Percentiles rank a stretch among this genome's conserved stretches.
These are phyloP conservation scores for Nemania abortiva DNA, from an alignment of 2,329 filamentous ascomycete species.

Conservation along the genomic window DNA sequence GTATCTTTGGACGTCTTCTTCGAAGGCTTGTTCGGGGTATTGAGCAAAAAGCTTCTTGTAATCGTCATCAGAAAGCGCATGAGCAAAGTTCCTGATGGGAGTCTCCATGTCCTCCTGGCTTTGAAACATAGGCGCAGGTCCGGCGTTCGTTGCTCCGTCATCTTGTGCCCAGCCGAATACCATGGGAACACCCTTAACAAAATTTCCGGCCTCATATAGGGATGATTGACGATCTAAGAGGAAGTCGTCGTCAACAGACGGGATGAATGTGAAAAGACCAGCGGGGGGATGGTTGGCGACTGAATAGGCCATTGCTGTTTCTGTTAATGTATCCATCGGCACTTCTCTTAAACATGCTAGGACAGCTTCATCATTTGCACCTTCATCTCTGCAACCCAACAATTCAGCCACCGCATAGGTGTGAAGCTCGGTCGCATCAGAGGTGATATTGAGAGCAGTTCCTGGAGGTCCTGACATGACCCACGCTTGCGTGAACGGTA, in stretches of 20 bases:
- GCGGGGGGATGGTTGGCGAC: conserved; percentile 46
- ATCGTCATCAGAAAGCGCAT: conserved; percentile 45
- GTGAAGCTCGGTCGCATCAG: conserved; percentile 48
- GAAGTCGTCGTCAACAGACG: conserved; percentile 48
- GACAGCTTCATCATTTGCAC: conserved; percentile 31
- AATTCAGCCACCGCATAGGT: conserved; percentile 44
- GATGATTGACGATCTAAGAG: conserved; percentile 45
- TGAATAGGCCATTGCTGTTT: conserved; percentile 47
- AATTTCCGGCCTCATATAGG: conserved; percentile 43
- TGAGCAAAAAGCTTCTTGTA: conserved; percentile 45
- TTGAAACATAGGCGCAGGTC: conserved; percentile 40
- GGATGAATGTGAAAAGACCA: conserved; percentile 50
- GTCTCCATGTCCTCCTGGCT: conserved; percentile 46
- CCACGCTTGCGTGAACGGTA: conserved; percentile 52
- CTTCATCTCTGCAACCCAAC: conserved; percentile 36
- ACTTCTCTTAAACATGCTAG: conserved; percentile 45
- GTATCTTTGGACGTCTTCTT: conserved; percentile 40
- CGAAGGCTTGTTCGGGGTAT: conserved; percentile 47
- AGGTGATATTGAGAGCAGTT: conserved; percentile 50
- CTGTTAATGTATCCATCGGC: conserved; percentile 44
- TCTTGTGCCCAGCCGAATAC: conserved; percentile 49
- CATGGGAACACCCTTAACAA: conserved; percentile 44
- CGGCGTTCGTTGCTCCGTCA: conserved; percentile 47
- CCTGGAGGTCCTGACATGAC: conserved; percentile 53
- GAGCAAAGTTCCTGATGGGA: conserved; percentile 40